Evolutionary conservation across 1,284 basidiomycete species (phyloP), one percentile per base, ranked within the genome.

Genomic region (Melanopsichium pennsylvanicum): DNA sequence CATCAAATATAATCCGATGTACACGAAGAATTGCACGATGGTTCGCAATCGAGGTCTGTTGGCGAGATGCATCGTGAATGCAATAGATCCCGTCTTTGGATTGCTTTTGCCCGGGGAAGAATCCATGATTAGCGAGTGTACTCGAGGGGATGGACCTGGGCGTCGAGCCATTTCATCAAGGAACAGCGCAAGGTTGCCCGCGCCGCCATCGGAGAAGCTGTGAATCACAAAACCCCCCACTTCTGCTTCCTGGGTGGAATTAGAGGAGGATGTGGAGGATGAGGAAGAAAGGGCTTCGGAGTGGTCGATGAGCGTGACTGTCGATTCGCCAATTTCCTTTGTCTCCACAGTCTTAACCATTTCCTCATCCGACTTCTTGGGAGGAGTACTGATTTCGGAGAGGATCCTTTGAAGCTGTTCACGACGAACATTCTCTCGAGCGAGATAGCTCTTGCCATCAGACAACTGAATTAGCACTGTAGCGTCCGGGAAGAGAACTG

Each of bases 401-500:
- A 61, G 56, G 18, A 73, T 33, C 3, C 33, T 37, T 13, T 60
- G 41, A 36, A 70, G 35, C 35, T 60, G 45, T 22, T 48, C 32
- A 13, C 45, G 23, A 11, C 67, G 35, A 2, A 64, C 52, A 5
- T 35, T 26, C 19, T 67, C 60, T 7, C 40, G 36, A 15, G 64
- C 61, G 10, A 75, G 49, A 21, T 70, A 74, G 45, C 48, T 49
- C 31, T 61, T 64, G 13, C 60, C 71, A 22, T 64, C 62, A 4
- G 72, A 74, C 12, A 80, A 70, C 40, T 75, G 61, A 40, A 80
- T 66, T 16, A 79, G 15, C 35, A 80, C 52, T 0, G 70, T 74
- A 3, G 75, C 59, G 10, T 68, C 23, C 0, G 78, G 78, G 37
- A 74, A 76, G 32, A 76, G 58, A 29, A 64, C 51, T 0, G 56